Percentiles rank a stretch among this genome's conserved stretches.
phyloP scores from a whole-genome alignment of 1,139 yeast genomes.

The Hansenula lynferdii region DNA sequence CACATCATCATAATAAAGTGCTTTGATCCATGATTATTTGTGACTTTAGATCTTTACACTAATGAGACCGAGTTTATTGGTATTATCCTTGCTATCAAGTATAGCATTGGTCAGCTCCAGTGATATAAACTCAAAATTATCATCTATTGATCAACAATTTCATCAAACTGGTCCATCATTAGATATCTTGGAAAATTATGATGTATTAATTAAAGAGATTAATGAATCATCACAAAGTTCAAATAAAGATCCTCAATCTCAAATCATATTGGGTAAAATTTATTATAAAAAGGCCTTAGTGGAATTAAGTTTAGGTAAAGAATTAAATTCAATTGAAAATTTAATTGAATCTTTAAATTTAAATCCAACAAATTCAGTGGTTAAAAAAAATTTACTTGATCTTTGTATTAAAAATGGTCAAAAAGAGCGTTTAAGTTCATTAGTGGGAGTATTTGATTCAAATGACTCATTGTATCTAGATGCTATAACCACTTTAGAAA shows the following conservation, averaged over 20 bases:
- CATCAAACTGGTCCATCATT: slow-evolving; percentile 1
- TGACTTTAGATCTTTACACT: no score
- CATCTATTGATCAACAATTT: neutral
- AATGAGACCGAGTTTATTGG: neutral
- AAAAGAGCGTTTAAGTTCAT: slow-evolving; percentile 24
- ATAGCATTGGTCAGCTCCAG: neutral
- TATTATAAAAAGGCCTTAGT: neutral
- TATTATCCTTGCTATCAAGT: neutral
- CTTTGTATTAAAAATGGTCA: slow-evolving; percentile 43
- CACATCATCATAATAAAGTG: neutral
- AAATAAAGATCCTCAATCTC: neutral
- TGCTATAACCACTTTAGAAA: slow-evolving; percentile 6
- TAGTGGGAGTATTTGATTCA: neutral
- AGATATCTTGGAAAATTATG: neutral
- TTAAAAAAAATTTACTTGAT: slow-evolving; percentile 38
- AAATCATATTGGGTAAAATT: neutral
- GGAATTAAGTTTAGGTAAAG: slow-evolving; percentile 33
- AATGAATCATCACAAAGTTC: neutral
- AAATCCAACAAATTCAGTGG: slow-evolving; percentile 35
- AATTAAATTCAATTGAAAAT: slow-evolving; percentile 41
- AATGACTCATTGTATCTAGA: slow-evolving; percentile 6
- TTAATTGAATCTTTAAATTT: slow-evolving; percentile 38
- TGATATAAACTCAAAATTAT: neutral
- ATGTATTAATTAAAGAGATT: neutral
- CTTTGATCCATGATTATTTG: no score